Evolutionary conservation across 2,329 filamentous ascomycete species (phyloP).

Genomic region (Pseudopithomyces chartarum): DNA sequence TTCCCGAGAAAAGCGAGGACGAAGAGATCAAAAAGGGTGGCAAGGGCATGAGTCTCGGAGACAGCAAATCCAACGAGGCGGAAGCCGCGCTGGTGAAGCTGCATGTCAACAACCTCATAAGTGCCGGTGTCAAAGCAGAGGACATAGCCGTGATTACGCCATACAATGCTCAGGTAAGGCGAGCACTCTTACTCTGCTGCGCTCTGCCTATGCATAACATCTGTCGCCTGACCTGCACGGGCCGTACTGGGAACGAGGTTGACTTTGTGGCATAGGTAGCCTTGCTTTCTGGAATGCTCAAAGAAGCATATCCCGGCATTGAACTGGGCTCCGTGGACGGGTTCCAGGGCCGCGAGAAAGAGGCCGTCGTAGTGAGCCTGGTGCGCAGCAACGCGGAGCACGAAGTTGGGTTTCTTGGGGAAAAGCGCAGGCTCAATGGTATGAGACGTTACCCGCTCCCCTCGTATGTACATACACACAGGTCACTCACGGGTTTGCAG

Average conservation of each 20-base stretch:
- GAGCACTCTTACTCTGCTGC: not conserved
- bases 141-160: slow-evolving; percentile 95
- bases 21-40: slow-evolving; percentile 60
- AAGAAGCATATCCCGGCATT: slow-evolving; percentile 79
- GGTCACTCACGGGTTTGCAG: slow-evolving; percentile 52
- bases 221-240: slow-evolving; percentile 12
- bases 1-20: slow-evolving; percentile 80
- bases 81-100: slow-evolving; percentile 80
- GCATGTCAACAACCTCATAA: slow-evolving; percentile 78
- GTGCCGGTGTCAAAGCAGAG: slow-evolving; percentile 76
- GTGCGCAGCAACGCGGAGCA: slow-evolving; percentile 86
- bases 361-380: slow-evolving; percentile 90
- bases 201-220: slow-evolving; percentile 7
- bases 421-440: slow-evolving; percentile 93
- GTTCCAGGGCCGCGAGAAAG: slow-evolving; percentile 96
- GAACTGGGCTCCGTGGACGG: slow-evolving; percentile 97
- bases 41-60: slow-evolving; percentile 61
- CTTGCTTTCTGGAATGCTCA: slow-evolving; percentile 74
- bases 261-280: slow-evolving; percentile 63
- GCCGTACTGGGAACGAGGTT: slow-evolving; percentile 12
- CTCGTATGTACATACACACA: slow-evolving; percentile 3
- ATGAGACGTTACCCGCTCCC: slow-evolving; percentile 42
- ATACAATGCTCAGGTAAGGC: slow-evolving; percentile 84
- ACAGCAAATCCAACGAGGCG: slow-evolving; percentile 91
- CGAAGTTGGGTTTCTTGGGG: slow-evolving; percentile 90